A percentile compares a stretch with the other conserved stretches of the same genome.
These are phyloP conservation scores for Astraeus odoratus DNA, from an alignment of 768 basidiomycete species.

Conservation along the genomic window DNA sequence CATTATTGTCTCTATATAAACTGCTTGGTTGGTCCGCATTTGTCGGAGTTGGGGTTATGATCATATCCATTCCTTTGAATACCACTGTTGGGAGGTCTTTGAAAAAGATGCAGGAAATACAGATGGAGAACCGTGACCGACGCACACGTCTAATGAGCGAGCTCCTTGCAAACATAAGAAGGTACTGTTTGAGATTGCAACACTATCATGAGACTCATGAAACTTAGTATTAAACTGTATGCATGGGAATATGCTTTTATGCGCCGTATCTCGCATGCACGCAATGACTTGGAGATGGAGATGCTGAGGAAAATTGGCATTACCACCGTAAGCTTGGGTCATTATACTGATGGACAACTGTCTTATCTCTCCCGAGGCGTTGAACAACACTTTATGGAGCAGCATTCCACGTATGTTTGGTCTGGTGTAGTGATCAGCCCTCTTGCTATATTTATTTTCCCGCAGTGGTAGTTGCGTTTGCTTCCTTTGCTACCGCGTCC, in stretches of 20 bases:
- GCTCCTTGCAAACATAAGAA: conserved; percentile 84
- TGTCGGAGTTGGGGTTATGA: conserved; percentile 84
- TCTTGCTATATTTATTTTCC: conserved; percentile 1
- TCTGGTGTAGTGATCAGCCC: too few species aligned
- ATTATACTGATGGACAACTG: background rate
- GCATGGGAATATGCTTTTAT: conserved; percentile 94
- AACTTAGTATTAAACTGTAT: conserved; percentile 76
- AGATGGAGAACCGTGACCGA: conserved; percentile 91
- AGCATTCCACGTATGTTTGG: conserved; percentile 50
- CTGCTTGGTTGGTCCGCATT: conserved; percentile 93
- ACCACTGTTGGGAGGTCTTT: conserved; percentile 62
- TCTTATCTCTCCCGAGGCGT: conserved; percentile 33
- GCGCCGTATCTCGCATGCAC: conserved; percentile 63
- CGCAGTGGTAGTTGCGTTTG: conserved; percentile 67
- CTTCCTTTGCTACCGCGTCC: conserved; percentile 73
- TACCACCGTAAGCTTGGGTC: conserved; percentile 44
- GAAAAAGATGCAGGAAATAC: conserved; percentile 73
- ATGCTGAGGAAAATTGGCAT: conserved; percentile 83
- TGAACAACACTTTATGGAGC: conserved; percentile 58
- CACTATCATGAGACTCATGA: background rate
- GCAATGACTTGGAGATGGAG: conserved; percentile 76
- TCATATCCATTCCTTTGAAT: conserved; percentile 72
- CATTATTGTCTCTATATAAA: conserved; percentile 84
- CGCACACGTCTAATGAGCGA: conserved; percentile 88
- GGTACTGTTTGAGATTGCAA: conserved; percentile 32